Evolutionary conservation across 2,329 filamentous ascomycete genomes (phyloP).

Genomic region (Pezicula radicicola): DNA sequence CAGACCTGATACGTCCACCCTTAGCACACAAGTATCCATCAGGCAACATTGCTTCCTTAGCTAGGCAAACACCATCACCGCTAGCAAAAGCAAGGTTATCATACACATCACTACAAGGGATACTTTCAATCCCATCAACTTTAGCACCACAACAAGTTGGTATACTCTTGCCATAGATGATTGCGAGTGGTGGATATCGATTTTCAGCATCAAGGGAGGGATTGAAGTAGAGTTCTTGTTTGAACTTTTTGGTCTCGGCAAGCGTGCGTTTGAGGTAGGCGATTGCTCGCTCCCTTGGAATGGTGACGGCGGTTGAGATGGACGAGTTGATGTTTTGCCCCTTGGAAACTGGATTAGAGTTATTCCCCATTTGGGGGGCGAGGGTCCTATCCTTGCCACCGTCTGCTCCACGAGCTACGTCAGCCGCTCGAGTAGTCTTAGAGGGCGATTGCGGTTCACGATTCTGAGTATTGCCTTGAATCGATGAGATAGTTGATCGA

Average conservation of each 20-base stretch:
- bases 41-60: slow-evolving; percentile 81
- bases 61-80: slow-evolving; percentile 86
- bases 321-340: slow-evolving; percentile 22
- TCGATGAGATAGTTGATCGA: slow-evolving; percentile 14
- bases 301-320: slow-evolving; percentile 27
- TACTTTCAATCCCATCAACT: slow-evolving; percentile 69
- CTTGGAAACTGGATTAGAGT: slow-evolving; percentile 17
- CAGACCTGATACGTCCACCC: slow-evolving; percentile 73
- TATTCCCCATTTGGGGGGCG: slow-evolving; percentile 23
- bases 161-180: slow-evolving; percentile 83
- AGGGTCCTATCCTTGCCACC: slow-evolving; percentile 24
- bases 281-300: slow-evolving; percentile 32
- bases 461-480: slow-evolving; percentile 20
- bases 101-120: slow-evolving; percentile 74
- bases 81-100: slow-evolving; percentile 83
- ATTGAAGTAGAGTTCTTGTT: slow-evolving; percentile 65
- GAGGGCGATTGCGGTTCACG: slow-evolving; percentile 11
- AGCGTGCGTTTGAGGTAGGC: slow-evolving; percentile 76
- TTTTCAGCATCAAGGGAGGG: slow-evolving; percentile 61
- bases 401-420: slow-evolving; percentile 18
- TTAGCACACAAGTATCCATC: slow-evolving; percentile 71
- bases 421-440: slow-evolving; percentile 21
- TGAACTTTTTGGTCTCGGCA: slow-evolving; percentile 69
- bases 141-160: slow-evolving; percentile 83
- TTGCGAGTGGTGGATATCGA: slow-evolving; percentile 73